Conservation (phyloP, 495 filamentous ascomycete genomes). For the Diplogelasinospora grovesii region DNA sequence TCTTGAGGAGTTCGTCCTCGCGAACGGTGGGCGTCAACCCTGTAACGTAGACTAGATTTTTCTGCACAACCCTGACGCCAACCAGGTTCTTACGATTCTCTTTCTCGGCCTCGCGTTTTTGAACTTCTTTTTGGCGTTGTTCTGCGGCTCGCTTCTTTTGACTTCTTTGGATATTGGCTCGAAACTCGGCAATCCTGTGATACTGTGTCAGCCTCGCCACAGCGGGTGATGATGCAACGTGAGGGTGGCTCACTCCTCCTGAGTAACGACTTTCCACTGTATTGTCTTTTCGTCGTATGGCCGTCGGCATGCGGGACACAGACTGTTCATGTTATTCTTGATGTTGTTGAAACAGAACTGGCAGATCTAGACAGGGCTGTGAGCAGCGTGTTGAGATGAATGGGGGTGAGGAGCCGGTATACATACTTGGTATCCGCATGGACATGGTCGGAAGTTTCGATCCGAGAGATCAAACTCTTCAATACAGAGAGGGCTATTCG, state of each 20-base stretch:
- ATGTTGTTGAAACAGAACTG: constrained; percentile 99
- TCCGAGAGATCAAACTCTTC: constrained; percentile 98
- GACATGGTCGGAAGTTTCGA: constrained; percentile 94
- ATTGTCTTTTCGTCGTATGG: constrained; percentile 95
- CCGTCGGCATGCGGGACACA: constrained; percentile 92
- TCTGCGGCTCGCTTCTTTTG: constrained; percentile 80
- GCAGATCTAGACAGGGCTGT: constrained; percentile 64
- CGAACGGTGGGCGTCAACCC: constrained; percentile 84
- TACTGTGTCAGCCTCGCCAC: constrained; percentile 20
- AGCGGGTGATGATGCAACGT: neutral
- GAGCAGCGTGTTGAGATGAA: constrained; percentile 13
- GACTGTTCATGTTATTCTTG: constrained; percentile 86
- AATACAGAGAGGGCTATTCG: constrained; percentile 82
- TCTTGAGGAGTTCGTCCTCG: constrained; percentile 84
- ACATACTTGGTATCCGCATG: constrained; percentile 93
- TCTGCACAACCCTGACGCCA: constrained; percentile 91
- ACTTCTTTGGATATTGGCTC: constrained; percentile 81
- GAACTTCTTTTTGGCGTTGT: constrained; percentile 85
- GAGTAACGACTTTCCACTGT: constrained; percentile 86
- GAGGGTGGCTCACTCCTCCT: constrained; percentile 65
- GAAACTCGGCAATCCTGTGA: constrained; percentile 53
- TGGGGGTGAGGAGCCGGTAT: neutral
- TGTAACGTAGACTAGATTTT: constrained; percentile 97
- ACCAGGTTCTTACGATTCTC: constrained; percentile 91
- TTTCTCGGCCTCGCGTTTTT: constrained; percentile 92